These are phyloP conservation scores for Articulospora tetracladia DNA, from an alignment of 495 filamentous ascomycete species.

Conservation along the genomic window DNA sequence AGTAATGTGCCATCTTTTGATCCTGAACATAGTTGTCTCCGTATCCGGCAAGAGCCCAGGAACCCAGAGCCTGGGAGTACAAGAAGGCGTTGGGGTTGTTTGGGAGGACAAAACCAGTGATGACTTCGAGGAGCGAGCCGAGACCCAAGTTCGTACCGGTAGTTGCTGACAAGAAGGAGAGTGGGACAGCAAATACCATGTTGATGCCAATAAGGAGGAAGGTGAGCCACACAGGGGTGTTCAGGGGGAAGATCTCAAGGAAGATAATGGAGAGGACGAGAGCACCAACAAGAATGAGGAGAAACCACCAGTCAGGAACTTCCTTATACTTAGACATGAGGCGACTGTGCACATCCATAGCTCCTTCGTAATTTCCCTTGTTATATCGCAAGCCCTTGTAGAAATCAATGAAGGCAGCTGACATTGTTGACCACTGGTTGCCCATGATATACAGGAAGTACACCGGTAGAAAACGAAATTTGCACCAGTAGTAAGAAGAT, in stretches of 20 bases:
- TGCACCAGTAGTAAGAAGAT: conserved; percentile 55
- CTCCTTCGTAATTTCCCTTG: conserved; percentile 45
- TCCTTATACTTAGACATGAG: conserved; percentile 57
- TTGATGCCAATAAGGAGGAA: conserved; percentile 30
- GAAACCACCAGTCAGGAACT: conserved; percentile 64
- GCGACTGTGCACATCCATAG: conserved; percentile 62
- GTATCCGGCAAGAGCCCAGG: conserved; percentile 51
- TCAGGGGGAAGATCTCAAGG: conserved; percentile 38
- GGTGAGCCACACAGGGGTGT: conserved; percentile 13
- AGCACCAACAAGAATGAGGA: conserved; percentile 40
- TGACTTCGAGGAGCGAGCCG: conserved; percentile 58
- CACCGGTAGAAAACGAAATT: conserved; percentile 55
- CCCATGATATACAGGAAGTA: conserved; percentile 51
- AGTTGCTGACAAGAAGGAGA: conserved; percentile 30
- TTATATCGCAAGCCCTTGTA: conserved; percentile 49
- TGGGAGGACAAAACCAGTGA: conserved; percentile 59
- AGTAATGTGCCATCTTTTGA: conserved; percentile 52
- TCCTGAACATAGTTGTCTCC: conserved; percentile 45
- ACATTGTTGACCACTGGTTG: conserved; percentile 40
- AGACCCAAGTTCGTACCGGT: conserved; percentile 37
- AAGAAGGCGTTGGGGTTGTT: conserved; percentile 60
- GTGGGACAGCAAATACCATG: conserved; percentile 24
- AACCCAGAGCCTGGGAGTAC: conserved; percentile 61
- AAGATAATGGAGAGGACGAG: conserved; percentile 50
- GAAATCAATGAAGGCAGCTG: conserved; percentile 9